Percentiles rank a stretch among this genome's conserved stretches.
Evolutionary conservation across 2,329 filamentous ascomycete genomes (phyloP).

Genomic region (Zarea fungicola): DNA sequence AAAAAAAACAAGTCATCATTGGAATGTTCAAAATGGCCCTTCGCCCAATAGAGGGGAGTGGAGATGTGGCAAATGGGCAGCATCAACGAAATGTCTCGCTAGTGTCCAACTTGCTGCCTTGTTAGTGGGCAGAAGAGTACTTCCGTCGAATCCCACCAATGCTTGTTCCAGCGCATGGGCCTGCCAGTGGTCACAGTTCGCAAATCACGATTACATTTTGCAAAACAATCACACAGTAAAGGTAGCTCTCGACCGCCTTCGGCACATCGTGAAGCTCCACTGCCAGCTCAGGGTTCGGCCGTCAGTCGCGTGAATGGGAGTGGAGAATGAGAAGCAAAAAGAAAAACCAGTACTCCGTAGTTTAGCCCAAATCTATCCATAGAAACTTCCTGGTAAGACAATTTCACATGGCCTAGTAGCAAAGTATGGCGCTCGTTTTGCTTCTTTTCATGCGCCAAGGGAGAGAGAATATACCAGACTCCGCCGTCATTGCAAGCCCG

Average conservation of each 20-base stretch:
- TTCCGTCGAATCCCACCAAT: too few relatives aligned
- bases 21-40: neutral
- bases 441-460: neutral
- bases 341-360: neutral
- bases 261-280: neutral
- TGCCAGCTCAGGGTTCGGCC: constrained; percentile 2
- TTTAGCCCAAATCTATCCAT: too few relatives aligned
- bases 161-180: neutral
- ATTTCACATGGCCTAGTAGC: neutral
- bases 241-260: too few relatives aligned
- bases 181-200: neutral
- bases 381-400: too few relatives aligned
- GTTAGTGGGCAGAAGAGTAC: too few relatives aligned
- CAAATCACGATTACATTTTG: neutral
- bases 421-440: neutral
- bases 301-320: constrained; percentile 6
- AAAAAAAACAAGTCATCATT: neutral
- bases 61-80: neutral
- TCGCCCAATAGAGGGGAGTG: too few relatives aligned
- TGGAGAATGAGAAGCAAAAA: neutral
- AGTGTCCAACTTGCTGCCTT: too few relatives aligned
- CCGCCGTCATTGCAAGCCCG: neutral
- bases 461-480: neutral
- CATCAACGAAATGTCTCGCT: constrained; percentile 3
- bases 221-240: neutral